phyloP scores from a whole-genome alignment of 306 rosid species.

The Vigna mungo region DNA sequence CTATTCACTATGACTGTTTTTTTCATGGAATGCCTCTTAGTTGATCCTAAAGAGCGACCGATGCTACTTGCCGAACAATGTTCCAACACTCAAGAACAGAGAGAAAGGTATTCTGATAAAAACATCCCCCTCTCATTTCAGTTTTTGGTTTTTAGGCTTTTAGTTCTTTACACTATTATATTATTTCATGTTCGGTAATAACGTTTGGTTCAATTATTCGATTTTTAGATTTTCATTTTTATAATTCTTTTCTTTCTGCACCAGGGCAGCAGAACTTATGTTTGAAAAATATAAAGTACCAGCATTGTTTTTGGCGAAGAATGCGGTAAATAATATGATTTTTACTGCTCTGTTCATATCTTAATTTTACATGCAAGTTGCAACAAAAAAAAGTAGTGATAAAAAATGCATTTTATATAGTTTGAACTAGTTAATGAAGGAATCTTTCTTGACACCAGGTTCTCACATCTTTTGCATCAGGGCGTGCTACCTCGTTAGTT shows the following conservation, averaged over 20 bases:
- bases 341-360: slow-evolving; percentile 33
- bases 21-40: slow-evolving; percentile 79
- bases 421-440: slow-evolving; percentile 19
- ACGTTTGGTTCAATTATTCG: slow-evolving; percentile 21
- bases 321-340: slow-evolving; percentile 71
- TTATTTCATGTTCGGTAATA: slow-evolving; percentile 4
- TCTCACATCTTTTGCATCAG: slow-evolving; percentile 96
- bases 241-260: slow-evolving; percentile 31
- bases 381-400: slow-evolving; percentile 31
- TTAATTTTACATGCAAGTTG: slow-evolving; percentile 14
- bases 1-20: slow-evolving; percentile 24
- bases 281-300: slow-evolving; percentile 97
- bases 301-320: slow-evolving; percentile 95
- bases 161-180: background rate
- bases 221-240: background rate
- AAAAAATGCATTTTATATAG: slow-evolving; percentile 23
- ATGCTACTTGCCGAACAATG: slow-evolving; percentile 99
- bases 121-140: too few species aligned
- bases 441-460: slow-evolving; percentile 58
- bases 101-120: slow-evolving; percentile 71
- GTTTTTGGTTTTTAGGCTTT: background rate
- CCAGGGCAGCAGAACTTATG: slow-evolving; percentile 95
- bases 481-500: slow-evolving; percentile 95
- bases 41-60: slow-evolving; percentile 97
- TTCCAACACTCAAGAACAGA: slow-evolving; percentile 82